A percentile compares a stretch with the other conserved stretches of the same genome.
Conservation (phyloP, 495 filamentous ascomycete genomes). For the Talaromyces ruber region DNA sequence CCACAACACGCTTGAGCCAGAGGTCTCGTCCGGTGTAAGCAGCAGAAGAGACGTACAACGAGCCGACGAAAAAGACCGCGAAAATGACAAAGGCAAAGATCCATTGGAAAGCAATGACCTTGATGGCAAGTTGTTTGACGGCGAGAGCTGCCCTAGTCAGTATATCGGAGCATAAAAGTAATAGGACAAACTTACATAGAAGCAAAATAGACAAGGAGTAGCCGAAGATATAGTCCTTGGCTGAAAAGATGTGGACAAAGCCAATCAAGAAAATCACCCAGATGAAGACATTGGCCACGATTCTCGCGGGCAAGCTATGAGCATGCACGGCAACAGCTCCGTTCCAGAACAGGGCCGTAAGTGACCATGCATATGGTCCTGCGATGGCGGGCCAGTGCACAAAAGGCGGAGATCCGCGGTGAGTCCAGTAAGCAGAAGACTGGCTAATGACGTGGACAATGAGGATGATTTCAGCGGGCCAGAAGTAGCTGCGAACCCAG, state of each 20-base stretch:
- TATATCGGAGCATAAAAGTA: neutral
- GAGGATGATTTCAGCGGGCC: slow-evolving; percentile 61
- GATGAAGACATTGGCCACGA: slow-evolving; percentile 77
- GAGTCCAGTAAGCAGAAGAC: slow-evolving; percentile 66
- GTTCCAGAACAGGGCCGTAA: slow-evolving; percentile 79
- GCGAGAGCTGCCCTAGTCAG: slow-evolving; percentile 47
- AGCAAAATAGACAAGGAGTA: slow-evolving; percentile 65
- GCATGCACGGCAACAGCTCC: slow-evolving; percentile 65
- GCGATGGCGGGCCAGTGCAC: slow-evolving; percentile 69
- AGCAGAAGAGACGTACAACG: slow-evolving; percentile 54
- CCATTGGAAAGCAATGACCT: slow-evolving; percentile 74
- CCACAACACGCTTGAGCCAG: slow-evolving; percentile 27
- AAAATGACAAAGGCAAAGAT: slow-evolving; percentile 85
- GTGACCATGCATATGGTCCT: slow-evolving; percentile 74
- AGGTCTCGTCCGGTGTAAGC: slow-evolving; percentile 49
- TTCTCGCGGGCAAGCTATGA: slow-evolving; percentile 53
- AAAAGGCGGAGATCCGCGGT: slow-evolving; percentile 53
- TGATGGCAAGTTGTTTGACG: slow-evolving; percentile 62
- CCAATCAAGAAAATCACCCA: slow-evolving; percentile 75
- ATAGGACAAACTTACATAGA: slow-evolving; percentile 41
- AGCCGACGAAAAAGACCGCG: slow-evolving; percentile 58
- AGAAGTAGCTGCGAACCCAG: slow-evolving; percentile 68
- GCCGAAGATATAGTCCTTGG: slow-evolving; percentile 78
- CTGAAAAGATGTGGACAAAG: slow-evolving; percentile 55
- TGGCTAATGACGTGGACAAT: slow-evolving; percentile 77